Evolutionary conservation across 148 eudicot species (phyloP).

Genomic region (Persicaria maculosa): DNA sequence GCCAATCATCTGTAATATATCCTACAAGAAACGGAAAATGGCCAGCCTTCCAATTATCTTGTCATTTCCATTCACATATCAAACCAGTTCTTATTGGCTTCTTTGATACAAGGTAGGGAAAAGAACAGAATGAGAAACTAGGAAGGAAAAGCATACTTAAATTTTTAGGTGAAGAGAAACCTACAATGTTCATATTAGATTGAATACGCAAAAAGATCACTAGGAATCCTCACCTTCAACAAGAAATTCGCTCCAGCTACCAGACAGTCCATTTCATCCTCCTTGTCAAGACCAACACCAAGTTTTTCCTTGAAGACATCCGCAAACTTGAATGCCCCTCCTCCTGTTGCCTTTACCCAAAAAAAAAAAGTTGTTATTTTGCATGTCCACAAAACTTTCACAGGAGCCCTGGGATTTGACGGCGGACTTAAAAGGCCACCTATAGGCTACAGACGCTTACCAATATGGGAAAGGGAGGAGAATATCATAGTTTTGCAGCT

Average conservation of each 20-base stretch:
- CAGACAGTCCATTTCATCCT: constrained; percentile 86
- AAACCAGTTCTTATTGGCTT: no score
- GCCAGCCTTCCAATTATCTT: not conserved
- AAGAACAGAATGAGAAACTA: not conserved
- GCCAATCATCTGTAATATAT: not conserved
- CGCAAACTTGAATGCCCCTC: constrained; percentile 84
- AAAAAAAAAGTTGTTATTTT: not conserved
- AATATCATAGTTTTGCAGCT: not conserved
- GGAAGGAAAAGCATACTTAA: not conserved
- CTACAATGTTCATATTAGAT: not conserved
- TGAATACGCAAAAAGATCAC: not conserved
- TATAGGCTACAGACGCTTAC: not conserved
- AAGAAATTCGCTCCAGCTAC: constrained; percentile 88
- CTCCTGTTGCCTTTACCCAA: constrained; percentile 86
- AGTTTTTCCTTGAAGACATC: constrained; percentile 76
- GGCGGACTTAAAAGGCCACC: no score
- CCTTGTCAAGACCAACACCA: constrained; percentile 75
- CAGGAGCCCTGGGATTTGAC: no score
- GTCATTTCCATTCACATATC: not conserved
- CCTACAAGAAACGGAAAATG: not conserved
- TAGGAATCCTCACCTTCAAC: constrained; percentile 53
- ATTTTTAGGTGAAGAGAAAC: not conserved
- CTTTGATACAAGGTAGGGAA: not conserved
- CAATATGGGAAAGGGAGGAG: not conserved
- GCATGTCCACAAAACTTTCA: not conserved